Base-by-base conservation (phyloP, 139 green algal genomes). In the Ettlia oleoabundans region DNA sequence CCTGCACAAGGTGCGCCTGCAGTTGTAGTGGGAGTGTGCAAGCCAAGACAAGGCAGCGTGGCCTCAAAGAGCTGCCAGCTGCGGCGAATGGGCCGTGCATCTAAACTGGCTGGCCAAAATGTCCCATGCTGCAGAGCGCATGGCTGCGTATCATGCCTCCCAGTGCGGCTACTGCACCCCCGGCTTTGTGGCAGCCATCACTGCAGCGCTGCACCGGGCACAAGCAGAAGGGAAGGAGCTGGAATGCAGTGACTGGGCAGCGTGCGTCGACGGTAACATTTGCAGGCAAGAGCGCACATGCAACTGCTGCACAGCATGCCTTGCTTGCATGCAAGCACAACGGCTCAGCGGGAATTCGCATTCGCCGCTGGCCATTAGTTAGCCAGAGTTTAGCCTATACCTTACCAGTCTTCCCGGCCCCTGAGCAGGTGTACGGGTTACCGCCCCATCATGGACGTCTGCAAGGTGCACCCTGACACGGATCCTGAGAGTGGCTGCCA, bases 81-180 rank as follows among this genome's bases (percentile, higher is more conserved):
- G 47, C 47, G 15, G 47, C 47, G 13, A 58, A 15, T 15, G 10
- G 10, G 47, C 47, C 15, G 47, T 24, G 47, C 47, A 58, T 58
- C 47, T 72, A 21, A 30, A 8, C 32, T 33, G 35, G 32, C 38
- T n/a, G 28, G 24, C 42, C 30, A 2, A 26, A 62, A 19, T n/a
- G n/a, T n/a, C n/a, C n/a, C n/a, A n/a, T n/a, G n/a, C 38, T 21
- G 47, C 66, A 88, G 86, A 85, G 41, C 83, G 83, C 64, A 30
- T 90, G 4, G 70, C 63, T 3, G 40, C 10, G 18, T 86, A 87
- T 80, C 89, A 92, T 64, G 89, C 76, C 38, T 85, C 41, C 61
- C 92, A 97, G 76, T 97, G 93, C 76, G 93, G 93, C 40, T 95
- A 91, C 88, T 97, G 93, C 88, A 95, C 93, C 1, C 93, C 93